These are phyloP conservation scores for Bryopsis sp. DNA, from an alignment of 139 green algal genomes.

Conservation along the genomic window DNA sequence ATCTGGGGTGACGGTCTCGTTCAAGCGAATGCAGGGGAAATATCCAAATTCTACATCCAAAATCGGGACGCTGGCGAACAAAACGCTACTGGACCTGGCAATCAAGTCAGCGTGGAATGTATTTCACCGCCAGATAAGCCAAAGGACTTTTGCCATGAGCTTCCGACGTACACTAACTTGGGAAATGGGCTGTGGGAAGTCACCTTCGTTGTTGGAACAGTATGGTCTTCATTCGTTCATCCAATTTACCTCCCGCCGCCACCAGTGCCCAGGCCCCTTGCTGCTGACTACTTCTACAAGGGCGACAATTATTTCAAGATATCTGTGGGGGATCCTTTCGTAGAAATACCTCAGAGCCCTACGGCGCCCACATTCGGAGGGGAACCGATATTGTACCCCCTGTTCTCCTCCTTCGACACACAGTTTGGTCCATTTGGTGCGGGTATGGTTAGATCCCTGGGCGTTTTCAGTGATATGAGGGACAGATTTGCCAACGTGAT, in stretches of 20 bases:
- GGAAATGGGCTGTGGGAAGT: background rate
- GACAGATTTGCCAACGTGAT: slow-evolving; percentile 8
- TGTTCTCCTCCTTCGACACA: background rate
- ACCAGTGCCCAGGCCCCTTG: background rate
- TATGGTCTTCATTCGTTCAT: background rate
- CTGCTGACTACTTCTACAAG: background rate
- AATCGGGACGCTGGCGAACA: background rate
- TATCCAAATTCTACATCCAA: background rate
- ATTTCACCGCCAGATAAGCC: background rate
- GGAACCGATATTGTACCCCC: background rate
- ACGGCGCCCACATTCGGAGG: background rate
- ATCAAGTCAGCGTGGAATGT: background rate
- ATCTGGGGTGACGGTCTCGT: background rate
- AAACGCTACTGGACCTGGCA: background rate
- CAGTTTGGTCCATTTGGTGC: background rate
- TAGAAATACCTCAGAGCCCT: background rate
- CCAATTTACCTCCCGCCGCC: background rate
- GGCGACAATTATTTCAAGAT: background rate
- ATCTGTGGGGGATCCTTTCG: background rate
- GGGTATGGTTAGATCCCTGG: background rate
- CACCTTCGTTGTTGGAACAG: background rate
- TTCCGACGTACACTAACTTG: background rate
- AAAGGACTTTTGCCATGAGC: background rate
- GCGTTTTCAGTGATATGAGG: background rate
- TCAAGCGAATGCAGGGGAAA: background rate